These are phyloP conservation scores for Pilaira anomala DNA, from an alignment of 192 early-diverging fungal genomes.

Conservation along the genomic window DNA sequence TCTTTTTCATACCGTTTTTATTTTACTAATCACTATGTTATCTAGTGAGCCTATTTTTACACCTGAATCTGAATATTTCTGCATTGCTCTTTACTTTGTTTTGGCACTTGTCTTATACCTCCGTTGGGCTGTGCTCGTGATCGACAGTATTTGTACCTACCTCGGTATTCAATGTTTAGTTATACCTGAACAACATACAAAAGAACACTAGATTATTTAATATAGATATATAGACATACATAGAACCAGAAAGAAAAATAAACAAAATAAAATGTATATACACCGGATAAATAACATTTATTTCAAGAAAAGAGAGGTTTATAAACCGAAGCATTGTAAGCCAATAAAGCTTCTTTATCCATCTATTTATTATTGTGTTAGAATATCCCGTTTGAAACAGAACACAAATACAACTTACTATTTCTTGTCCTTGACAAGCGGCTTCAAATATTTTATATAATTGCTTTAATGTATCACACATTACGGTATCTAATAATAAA, in stretches of 20 bases:
- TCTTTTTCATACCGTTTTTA: neutral
- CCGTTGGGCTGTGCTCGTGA: slow-evolving; percentile 83
- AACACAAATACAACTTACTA: neutral
- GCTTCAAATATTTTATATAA: slow-evolving; percentile 6
- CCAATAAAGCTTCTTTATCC: slow-evolving; percentile 9
- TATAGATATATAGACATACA: neutral
- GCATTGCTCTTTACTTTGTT: slow-evolving; percentile 65
- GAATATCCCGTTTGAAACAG: neutral
- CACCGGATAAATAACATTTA: neutral
- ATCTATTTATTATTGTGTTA: neutral
- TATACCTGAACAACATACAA: slow-evolving; percentile 51
- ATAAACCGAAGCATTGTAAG: neutral
- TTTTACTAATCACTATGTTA: slow-evolving; percentile 12
- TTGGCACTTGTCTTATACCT: slow-evolving; percentile 75
- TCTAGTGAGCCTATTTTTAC: slow-evolving; percentile 66
- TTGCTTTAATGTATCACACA: slow-evolving; percentile 9
- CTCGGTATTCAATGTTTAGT: slow-evolving; percentile 81
- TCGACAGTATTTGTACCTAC: slow-evolving; percentile 82
- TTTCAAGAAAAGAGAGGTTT: slow-evolving; percentile 6
- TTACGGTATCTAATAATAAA: neutral
- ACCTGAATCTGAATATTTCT: slow-evolving; percentile 62
- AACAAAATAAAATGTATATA: neutral
- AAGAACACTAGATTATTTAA: slow-evolving; percentile 11
- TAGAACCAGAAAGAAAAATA: too few relatives aligned
- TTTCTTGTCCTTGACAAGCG: slow-evolving; percentile 6